Conservation (phyloP, 1,284 basidiomycete genomes). For the Afroboletus lepidellus region DNA sequence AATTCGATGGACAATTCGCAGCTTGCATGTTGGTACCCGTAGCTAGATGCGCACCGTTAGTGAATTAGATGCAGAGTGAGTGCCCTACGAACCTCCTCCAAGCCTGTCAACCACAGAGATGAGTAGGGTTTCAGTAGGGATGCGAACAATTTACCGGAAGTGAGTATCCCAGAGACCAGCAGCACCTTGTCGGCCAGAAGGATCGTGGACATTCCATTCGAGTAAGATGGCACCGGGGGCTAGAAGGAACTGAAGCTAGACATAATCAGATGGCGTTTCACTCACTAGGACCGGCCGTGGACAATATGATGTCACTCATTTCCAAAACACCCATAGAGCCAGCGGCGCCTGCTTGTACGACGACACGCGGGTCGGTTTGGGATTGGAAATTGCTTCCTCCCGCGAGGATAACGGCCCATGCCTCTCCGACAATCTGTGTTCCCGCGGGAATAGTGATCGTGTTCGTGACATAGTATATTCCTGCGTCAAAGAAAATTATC, state of each 20-base stretch:
- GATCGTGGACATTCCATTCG: slow-evolving; percentile 58
- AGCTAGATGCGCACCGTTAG: slow-evolving; percentile 25
- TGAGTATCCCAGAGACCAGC: slow-evolving; percentile 62
- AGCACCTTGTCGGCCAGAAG: slow-evolving; percentile 46
- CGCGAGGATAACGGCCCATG: slow-evolving; percentile 53
- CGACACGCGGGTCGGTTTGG: slow-evolving; percentile 41
- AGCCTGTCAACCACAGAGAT: slow-evolving; percentile 14
- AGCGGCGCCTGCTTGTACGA: slow-evolving; percentile 42
- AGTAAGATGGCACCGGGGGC: slow-evolving; percentile 56
- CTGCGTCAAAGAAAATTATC: slow-evolving; percentile 54
- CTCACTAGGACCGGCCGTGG: slow-evolving; percentile 43
- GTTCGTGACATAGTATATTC: slow-evolving; percentile 49
- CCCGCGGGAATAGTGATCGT: slow-evolving; percentile 57
- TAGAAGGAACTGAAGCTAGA: slow-evolving; percentile 6
- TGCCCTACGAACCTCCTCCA: slow-evolving; percentile 32
- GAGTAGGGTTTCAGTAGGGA: background rate
- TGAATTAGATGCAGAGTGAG: background rate
- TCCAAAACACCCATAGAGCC: slow-evolving; percentile 43
- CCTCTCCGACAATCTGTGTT: slow-evolving; percentile 53
- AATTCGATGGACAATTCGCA: slow-evolving; percentile 36
- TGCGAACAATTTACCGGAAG: slow-evolving; percentile 19
- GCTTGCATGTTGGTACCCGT: slow-evolving; percentile 43
- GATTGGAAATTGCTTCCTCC: slow-evolving; percentile 46
- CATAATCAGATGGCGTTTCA: background rate
- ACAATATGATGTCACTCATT: slow-evolving; percentile 50